Base-by-base conservation (phyloP, 1,139 yeast species). In the Candida pseudocylindracea region DNA sequence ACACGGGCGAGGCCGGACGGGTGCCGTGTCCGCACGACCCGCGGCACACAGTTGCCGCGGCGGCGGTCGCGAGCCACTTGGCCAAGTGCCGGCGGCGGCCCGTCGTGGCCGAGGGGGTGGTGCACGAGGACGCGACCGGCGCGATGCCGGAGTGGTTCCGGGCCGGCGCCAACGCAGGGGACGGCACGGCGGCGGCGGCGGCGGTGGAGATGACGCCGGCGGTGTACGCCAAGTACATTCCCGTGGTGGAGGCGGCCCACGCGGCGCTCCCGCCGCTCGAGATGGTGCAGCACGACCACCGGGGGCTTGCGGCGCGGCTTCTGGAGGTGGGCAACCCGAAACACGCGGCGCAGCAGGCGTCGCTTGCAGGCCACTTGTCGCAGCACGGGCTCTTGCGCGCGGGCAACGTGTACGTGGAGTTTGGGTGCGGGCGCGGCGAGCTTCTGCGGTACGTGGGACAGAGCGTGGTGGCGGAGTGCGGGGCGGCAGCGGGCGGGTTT, bases 361-460 rank as follows among this genome's bases (percentile, higher is more conserved):
- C 92, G 3, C 50, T 83, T 36, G 74, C 79, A 13, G 85, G 81
- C 5, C 78, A 78, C 38, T 50, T 83, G 45, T 57, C 63, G 27
- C 46, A 52, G 4, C 41, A 49, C n/a, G 51, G 49, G 0, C 44
- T 72, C 26, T 50, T 73, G 26, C 51, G 53, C 1, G 32, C 48
- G 2, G 42, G 53, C 4, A 43, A 46, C 29, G 54, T 63, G 33
- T 67, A 72, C 42, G 48, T 78, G 24, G 95, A 83, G 48, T 81
- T 80, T 55, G 95, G 95, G 0, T 78, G 93, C 47, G 95, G 95
- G 0, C 66, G 85, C 37, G 93, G 78, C 1, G 95, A 83, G 46
- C 59, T 83, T 24, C 67, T 85, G 1, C 53, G 92, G 37, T 78
- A 68, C 43, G 57, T 80, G n/a, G 60, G 65, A 37, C 51, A 58